phyloP scores from a whole-genome alignment of 139 green algal species.

The Micractinium conductrix region DNA sequence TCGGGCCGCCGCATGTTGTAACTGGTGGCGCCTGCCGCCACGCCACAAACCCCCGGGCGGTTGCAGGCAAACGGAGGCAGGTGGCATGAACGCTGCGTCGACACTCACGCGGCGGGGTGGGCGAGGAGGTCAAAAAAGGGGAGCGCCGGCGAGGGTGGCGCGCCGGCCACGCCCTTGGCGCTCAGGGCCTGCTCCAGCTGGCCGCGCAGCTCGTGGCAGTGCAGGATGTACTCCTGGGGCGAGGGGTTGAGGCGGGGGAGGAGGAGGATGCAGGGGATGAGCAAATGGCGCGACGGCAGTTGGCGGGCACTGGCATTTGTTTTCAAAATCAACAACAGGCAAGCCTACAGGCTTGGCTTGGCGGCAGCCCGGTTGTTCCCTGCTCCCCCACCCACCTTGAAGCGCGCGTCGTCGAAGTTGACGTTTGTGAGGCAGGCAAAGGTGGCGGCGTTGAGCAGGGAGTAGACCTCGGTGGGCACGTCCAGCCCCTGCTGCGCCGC shows the following conservation, averaged over 20 bases:
- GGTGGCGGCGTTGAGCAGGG: conserved; percentile 59
- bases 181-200: conserved; percentile 37
- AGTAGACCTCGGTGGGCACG: conserved; percentile 47
- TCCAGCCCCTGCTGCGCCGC: conserved; percentile 38
- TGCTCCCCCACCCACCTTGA: no score
- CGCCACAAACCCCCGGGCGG: no score
- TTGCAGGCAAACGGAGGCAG: no score
- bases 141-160: no score
- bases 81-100: no score
- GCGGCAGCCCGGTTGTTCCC: no score
- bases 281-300: no score
- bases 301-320: neutral
- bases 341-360: no score
- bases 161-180: no score
- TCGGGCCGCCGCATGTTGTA: no score
- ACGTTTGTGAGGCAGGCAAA: conserved; percentile 82
- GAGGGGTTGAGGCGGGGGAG: neutral
- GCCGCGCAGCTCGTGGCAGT: conserved; percentile 5
- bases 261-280: neutral
- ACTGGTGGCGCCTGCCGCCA: no score
- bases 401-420: conserved; percentile 68
- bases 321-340: no score
- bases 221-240: conserved; percentile 30
- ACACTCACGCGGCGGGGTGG: conserved; percentile 48
- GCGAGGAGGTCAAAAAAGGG: conserved; percentile 55